Base-by-base conservation (phyloP, 2,329 filamentous ascomycete species). In the Exophiala calicioides region DNA sequence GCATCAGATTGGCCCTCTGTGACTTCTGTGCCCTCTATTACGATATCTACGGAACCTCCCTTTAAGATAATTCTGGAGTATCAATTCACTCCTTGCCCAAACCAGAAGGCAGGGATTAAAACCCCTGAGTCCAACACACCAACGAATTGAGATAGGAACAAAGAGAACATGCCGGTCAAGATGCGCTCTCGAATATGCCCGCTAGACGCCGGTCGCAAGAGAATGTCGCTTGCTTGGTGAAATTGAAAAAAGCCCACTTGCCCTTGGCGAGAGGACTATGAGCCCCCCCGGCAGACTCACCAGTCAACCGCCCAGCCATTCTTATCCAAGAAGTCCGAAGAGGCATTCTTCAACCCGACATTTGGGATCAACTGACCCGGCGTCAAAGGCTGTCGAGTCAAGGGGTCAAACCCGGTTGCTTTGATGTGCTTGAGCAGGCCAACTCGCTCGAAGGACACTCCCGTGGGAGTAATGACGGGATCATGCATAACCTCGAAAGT, bases 271-370 rank as follows among this genome's bases (percentile, higher is more conserved):
- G 16, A 29, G 24, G 4, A n/a, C 26, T 9, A 24, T 10, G 6
- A 26, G 13, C 16, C 26, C 21, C 21, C 20, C 7, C 15, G 26
- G 31, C 15, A 9, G n/a, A 12, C 34, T 62, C 58, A 95, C 85
- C 87, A 97, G 65, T 96, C 90, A 29, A 87, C 90, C 1, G 90
- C 89, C 88, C 93, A 95, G 7, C 89, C 90, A 60, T 95, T 96
- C 58, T 87, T 74, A 20, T 86, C 78, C 48, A 96, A 71, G 60
- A 95, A 97, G 57, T 93, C 87, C 34, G 87, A 82, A 62, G 89
- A 94, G 0, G 88, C 91, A 42, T 87, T 79, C 65, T 84, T 88
- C 47, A 97, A 73, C 1, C 79, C 85, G 33, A 94, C 75, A 64
- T 97, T 97, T 0, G 88, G 85, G 31, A 90, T 76, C 43, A 97